A percentile compares a stretch with the other conserved stretches of the same genome.
Evolutionary conservation across 805 yeast species (phyloP).

Genomic region (Suhomyces vadensis): DNA sequence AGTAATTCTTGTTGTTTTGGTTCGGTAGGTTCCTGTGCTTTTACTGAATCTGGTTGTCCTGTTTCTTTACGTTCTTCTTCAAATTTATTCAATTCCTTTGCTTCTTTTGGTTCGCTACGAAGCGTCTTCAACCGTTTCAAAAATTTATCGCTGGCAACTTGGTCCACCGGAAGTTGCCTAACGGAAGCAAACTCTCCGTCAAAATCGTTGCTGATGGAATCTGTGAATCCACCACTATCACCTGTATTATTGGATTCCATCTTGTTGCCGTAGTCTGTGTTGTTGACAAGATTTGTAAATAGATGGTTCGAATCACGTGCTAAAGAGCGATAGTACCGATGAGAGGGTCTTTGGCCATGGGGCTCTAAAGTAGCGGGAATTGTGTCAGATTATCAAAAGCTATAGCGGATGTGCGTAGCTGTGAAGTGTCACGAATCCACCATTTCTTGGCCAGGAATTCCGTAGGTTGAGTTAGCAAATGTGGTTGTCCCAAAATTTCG

Average conservation of each 20-base stretch:
- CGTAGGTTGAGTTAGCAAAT: too few relatives aligned
- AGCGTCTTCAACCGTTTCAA: constrained; percentile 18
- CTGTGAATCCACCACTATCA: neutral
- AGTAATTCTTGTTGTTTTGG: too few relatives aligned
- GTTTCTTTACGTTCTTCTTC: neutral
- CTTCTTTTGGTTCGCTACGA: neutral
- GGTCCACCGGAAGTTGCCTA: constrained; percentile 22
- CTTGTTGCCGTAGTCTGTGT: neutral
- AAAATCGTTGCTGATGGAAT: constrained; percentile 23
- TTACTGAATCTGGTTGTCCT: too few relatives aligned
- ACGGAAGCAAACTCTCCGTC: constrained; percentile 33
- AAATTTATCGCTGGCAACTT: constrained; percentile 17
- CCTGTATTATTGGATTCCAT: neutral
- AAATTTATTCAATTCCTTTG: neutral
- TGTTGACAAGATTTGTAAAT: neutral
- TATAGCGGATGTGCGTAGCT: too few relatives aligned
- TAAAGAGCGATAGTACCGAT: too few relatives aligned
- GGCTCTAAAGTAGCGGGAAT: too few relatives aligned
- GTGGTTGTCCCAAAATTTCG: too few relatives aligned
- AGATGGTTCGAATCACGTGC: neutral
- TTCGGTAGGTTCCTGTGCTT: too few relatives aligned
- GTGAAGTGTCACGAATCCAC: too few relatives aligned
- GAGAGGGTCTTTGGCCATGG: too few relatives aligned
- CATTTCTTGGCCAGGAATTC: too few relatives aligned
- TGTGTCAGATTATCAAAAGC: too few relatives aligned